Evolutionary conservation across 441 rosid species (phyloP).

Genomic region (Erodium trifolium): DNA sequence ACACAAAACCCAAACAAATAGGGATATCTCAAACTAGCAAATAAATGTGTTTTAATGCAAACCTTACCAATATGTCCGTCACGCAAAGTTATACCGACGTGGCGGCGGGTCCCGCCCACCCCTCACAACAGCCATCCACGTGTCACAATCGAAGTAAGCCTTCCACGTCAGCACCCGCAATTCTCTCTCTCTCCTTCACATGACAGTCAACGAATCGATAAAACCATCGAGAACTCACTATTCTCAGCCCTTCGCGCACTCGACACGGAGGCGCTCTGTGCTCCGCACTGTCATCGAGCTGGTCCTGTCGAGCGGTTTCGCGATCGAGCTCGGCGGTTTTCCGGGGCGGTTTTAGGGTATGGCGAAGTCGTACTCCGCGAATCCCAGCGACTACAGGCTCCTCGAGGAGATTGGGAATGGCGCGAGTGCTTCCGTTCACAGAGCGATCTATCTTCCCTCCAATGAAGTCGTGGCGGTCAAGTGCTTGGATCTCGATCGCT

Average conservation of each 20-base stretch:
- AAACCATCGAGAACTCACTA: background rate
- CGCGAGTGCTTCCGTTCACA: constrained; percentile 81
- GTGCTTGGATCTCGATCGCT: constrained; percentile 99
- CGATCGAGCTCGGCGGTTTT: background rate
- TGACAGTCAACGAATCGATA: background rate
- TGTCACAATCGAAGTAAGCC: too few species aligned
- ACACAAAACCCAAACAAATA: too few species aligned
- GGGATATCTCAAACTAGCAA: too few species aligned
- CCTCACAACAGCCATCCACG: too few species aligned
- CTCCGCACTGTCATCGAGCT: background rate
- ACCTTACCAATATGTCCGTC: too few species aligned
- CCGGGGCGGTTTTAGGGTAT: constrained; percentile 21
- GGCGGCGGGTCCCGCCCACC: constrained; percentile 16
- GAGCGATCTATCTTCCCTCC: constrained; percentile 84
- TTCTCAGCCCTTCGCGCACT: constrained; percentile 2
- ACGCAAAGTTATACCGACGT: too few species aligned
- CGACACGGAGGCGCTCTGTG: background rate
- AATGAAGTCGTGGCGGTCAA: constrained; percentile 85
- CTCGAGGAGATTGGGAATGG: constrained; percentile 90
- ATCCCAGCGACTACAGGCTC: constrained; percentile 59
- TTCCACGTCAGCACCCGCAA: too few species aligned
- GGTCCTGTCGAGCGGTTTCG: background rate
- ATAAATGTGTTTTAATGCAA: too few species aligned
- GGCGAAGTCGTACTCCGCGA: constrained; percentile 54
- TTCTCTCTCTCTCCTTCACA: background rate